phyloP scores from a whole-genome alignment of 345 rosid genomes.

The Physaria fendleri region DNA sequence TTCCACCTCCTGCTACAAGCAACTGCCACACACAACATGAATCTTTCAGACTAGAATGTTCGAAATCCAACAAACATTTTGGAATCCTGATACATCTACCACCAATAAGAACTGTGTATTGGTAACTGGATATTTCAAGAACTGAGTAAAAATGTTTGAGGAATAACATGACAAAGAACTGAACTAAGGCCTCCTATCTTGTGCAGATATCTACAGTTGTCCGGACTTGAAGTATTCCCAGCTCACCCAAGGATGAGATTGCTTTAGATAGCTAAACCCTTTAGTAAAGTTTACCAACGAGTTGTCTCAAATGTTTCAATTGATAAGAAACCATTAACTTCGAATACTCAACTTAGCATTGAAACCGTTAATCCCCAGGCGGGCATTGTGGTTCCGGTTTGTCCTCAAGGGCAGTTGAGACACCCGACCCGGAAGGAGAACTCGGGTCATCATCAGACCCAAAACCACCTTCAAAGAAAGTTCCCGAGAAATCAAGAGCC shows the following conservation, averaged over 20 bases:
- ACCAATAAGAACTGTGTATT: neutral
- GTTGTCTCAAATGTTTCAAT: neutral
- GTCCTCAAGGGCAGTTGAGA: slow-evolving; percentile 51
- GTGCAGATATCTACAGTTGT: neutral
- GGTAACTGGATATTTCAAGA: neutral
- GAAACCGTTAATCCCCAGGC: slow-evolving; percentile 48
- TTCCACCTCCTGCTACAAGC: slow-evolving; percentile 98
- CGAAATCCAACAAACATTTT: neutral
- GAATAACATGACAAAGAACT: neutral
- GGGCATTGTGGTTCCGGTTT: slow-evolving; percentile 85
- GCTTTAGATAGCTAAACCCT: neutral
- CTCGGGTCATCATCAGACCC: slow-evolving; percentile 65
- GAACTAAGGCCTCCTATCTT: neutral
- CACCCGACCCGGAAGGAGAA: slow-evolving; percentile 38
- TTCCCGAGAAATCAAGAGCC: slow-evolving; percentile 66
- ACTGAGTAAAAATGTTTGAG: neutral
- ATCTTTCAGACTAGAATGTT: neutral
- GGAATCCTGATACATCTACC: neutral
- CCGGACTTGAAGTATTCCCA: neutral
- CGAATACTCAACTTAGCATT: neutral
- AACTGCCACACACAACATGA: slow-evolving; percentile 38
- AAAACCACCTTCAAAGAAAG: slow-evolving; percentile 69
- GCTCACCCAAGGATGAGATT: neutral
- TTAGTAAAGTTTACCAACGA: neutral
- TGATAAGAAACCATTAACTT: neutral